phyloP scores from a whole-genome alignment of 257 asterid species.

The Fraxinus americana region DNA sequence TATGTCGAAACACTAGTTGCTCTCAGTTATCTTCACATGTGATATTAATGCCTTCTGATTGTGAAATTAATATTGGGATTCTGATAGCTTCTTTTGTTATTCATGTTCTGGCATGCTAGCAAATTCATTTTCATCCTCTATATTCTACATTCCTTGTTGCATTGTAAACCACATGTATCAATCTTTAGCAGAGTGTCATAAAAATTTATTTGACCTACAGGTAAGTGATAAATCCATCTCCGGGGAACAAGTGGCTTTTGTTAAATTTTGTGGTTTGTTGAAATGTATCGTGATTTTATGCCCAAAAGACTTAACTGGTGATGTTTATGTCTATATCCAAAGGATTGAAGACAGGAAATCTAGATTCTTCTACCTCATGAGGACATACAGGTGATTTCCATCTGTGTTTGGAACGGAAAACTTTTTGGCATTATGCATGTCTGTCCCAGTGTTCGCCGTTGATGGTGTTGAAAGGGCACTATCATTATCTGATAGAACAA shows the following conservation, averaged over 20 bases:
- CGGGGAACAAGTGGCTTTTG: neutral
- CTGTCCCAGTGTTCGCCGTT: constrained; percentile 75
- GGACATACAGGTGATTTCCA: constrained; percentile 30
- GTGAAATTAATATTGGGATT: neutral
- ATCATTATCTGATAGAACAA: constrained; percentile 62
- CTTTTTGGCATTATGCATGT: constrained; percentile 78
- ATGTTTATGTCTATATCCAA: constrained; percentile 13
- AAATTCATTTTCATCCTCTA: neutral
- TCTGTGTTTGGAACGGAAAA: constrained; percentile 35
- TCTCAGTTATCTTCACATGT: neutral
- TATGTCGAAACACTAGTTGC: neutral
- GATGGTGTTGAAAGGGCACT: constrained; percentile 49
- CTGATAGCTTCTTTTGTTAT: constrained; percentile 2
- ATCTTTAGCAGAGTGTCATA: neutral
- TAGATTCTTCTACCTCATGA: constrained; percentile 31
- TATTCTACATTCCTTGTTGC: constrained; percentile 5
- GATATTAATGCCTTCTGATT: constrained; percentile 1
- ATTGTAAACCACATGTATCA: constrained; percentile 5
- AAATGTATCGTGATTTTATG: neutral
- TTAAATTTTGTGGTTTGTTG: constrained; percentile 3
- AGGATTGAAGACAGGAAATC: constrained; percentile 24
- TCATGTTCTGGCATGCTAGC: neutral
- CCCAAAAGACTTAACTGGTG: neutral
- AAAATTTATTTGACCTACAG: neutral
- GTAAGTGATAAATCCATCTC: constrained; percentile 2